Conservation (phyloP, 129 eudicot genomes). For the Ambrosia artemisiifolia region DNA sequence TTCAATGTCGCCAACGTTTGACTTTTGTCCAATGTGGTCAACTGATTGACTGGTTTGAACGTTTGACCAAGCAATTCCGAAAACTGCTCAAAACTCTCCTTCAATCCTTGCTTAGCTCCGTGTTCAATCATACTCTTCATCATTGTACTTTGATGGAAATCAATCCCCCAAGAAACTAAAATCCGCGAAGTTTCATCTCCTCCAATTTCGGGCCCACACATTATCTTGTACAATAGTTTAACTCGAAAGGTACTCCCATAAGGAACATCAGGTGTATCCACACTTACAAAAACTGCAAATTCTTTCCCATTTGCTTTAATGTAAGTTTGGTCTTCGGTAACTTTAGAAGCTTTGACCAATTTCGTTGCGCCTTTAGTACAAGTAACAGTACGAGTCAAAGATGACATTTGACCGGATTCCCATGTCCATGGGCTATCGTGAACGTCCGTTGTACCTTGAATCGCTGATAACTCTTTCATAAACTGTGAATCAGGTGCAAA, state of each 20-base stretch:
- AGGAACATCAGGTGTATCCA: conserved; percentile 89
- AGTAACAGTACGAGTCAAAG: conserved; percentile 56
- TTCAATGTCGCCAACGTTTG: conserved; percentile 50
- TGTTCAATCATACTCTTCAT: conserved; percentile 87
- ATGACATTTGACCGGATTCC: conserved; percentile 43
- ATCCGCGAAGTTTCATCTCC: conserved; percentile 69
- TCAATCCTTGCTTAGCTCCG: conserved; percentile 87
- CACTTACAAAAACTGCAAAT: conserved; percentile 57
- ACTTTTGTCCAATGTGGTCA: conserved; percentile 49
- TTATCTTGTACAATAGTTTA: conserved; percentile 69
- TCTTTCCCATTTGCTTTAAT: conserved; percentile 63
- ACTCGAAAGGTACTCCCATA: conserved; percentile 70
- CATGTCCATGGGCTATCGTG: conserved; percentile 75
- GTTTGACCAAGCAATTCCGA: conserved; percentile 50
- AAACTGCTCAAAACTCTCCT: conserved; percentile 81
- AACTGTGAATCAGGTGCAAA: conserved; percentile 74
- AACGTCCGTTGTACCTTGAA: conserved; percentile 70
- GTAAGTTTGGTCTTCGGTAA: conserved; percentile 81
- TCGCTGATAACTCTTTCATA: conserved; percentile 44
- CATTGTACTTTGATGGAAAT: conserved; percentile 73
- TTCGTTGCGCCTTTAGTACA: conserved; percentile 68
- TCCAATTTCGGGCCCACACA: conserved; percentile 40
- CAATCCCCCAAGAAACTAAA: conserved; percentile 66
- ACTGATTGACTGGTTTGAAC: conserved; percentile 26
- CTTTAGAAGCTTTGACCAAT: conserved; percentile 78